These are phyloP conservation scores for Omphalotus olearius DNA, from an alignment of 1,284 basidiomycete species.

Conservation along the genomic window DNA sequence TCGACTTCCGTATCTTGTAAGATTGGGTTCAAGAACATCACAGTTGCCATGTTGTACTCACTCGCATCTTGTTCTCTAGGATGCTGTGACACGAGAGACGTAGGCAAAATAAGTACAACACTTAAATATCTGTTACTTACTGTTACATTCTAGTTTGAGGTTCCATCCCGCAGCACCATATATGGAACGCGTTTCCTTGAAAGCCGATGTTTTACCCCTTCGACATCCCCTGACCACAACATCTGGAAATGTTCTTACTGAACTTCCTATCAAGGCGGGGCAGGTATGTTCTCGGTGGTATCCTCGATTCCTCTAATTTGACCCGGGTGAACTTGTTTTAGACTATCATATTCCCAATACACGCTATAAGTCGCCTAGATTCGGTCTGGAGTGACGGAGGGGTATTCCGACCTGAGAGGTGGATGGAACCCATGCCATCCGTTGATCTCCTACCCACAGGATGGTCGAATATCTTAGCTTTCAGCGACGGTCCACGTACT, in stretches of 20 bases:
- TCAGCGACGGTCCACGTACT: constrained; percentile 31
- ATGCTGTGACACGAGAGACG: constrained; percentile 32
- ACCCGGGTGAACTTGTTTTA: constrained; percentile 16
- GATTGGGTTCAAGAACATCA: background rate
- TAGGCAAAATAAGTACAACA: background rate
- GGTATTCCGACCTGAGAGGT: constrained; percentile 30
- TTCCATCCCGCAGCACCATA: constrained; percentile 29
- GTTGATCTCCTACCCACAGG: constrained; percentile 21
- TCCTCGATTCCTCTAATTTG: background rate
- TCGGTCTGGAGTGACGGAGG: constrained; percentile 26
- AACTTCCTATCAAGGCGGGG: background rate
- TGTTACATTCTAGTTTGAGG: constrained; percentile 19
- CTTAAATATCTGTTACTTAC: constrained; percentile 23
- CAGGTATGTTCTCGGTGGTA: background rate
- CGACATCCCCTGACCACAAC: constrained; percentile 16
- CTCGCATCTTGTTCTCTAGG: constrained; percentile 9
- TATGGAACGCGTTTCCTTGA: constrained; percentile 27
- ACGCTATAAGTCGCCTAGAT: constrained; percentile 7
- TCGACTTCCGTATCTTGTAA: constrained; percentile 29
- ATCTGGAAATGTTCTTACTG: background rate
- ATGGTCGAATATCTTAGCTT: constrained; percentile 25
- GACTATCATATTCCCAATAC: constrained; percentile 16
- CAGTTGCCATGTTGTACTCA: background rate
- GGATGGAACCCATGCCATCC: constrained; percentile 22
- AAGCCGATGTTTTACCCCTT: constrained; percentile 36